Conservation (phyloP, 345 rosid species). For the Linum usitatissimum region DNA sequence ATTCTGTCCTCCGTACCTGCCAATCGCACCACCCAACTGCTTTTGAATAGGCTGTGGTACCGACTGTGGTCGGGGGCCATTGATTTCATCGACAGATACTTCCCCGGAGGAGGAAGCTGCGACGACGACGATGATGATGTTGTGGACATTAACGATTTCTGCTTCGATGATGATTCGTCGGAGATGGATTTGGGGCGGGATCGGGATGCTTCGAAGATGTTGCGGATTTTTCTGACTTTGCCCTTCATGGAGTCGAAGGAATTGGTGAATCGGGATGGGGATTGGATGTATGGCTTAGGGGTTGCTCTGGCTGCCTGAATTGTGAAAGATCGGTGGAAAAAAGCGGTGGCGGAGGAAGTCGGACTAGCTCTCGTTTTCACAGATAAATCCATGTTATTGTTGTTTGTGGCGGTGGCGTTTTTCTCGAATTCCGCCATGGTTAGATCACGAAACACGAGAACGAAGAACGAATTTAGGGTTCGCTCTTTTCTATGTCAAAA, state of each 20-base stretch:
- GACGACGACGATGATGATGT: constrained; percentile 2
- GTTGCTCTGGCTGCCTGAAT: constrained; percentile 22
- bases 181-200: constrained; percentile 5
- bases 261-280: constrained; percentile 40
- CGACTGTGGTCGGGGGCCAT: constrained; percentile 17
- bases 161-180: constrained; percentile 7
- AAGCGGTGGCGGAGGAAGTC: constrained; percentile 10
- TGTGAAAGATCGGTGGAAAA: constrained; percentile 50
- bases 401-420: too few relatives aligned
- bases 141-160: background rate
- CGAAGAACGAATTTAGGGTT: too few relatives aligned
- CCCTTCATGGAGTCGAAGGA: constrained; percentile 56
- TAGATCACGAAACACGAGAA: constrained; percentile 16
- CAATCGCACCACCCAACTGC: constrained; percentile 29
- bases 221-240: constrained; percentile 57
- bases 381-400: constrained; percentile 19
- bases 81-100: constrained; percentile 20
- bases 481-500: too few relatives aligned
- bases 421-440: constrained; percentile 38
- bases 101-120: background rate
- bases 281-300: constrained; percentile 24
- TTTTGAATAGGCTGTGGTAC: constrained; percentile 18
- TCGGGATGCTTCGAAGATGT: constrained; percentile 41
- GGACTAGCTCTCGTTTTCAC: constrained; percentile 28
- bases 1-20: constrained; percentile 82